Conservation (phyloP, 1,284 basidiomycete genomes). For the Coniferiporia sulphurascens region DNA sequence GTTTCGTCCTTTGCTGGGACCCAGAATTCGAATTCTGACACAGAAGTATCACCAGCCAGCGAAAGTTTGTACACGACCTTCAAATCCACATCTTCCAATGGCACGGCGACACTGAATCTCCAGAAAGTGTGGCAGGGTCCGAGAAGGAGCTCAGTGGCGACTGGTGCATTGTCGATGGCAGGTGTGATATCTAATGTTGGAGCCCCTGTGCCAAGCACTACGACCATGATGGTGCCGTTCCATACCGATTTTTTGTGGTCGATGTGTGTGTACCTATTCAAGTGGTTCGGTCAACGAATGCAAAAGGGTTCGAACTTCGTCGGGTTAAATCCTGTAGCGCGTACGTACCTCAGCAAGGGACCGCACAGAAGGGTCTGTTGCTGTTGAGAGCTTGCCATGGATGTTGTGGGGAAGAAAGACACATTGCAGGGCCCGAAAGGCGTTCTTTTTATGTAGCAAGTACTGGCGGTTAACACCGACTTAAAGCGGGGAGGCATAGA, state of each 20-base stretch:
- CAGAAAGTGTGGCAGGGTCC: slow-evolving; percentile 19
- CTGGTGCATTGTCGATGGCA: background rate
- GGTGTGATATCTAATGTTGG: background rate
- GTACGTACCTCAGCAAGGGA: too few relatives aligned
- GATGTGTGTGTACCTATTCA: slow-evolving; percentile 21
- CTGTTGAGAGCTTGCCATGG: too few relatives aligned
- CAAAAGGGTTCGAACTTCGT: too few relatives aligned
- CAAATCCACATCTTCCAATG: slow-evolving; percentile 13
- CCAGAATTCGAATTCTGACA: slow-evolving; percentile 11
- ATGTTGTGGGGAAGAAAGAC: too few relatives aligned
- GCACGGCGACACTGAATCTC: slow-evolving; percentile 18
- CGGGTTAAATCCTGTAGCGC: too few relatives aligned
- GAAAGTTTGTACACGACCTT: slow-evolving; percentile 6
- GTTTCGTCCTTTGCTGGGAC: slow-evolving; percentile 21
- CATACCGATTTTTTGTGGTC: slow-evolving; percentile 14
- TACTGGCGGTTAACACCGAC: too few relatives aligned
- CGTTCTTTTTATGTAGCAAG: too few relatives aligned
- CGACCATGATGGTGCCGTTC: slow-evolving; percentile 21
- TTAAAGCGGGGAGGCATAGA: too few relatives aligned
- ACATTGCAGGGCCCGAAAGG: too few relatives aligned
- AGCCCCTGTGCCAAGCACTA: slow-evolving; percentile 4
- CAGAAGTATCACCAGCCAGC: background rate
- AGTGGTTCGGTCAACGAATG: too few relatives aligned
- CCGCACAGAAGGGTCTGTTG: too few relatives aligned
- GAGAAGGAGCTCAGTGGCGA: background rate